These are phyloP conservation scores for Helenozyma baotianmanensis DNA, from an alignment of 805 yeast genomes.

Conservation along the genomic window DNA sequence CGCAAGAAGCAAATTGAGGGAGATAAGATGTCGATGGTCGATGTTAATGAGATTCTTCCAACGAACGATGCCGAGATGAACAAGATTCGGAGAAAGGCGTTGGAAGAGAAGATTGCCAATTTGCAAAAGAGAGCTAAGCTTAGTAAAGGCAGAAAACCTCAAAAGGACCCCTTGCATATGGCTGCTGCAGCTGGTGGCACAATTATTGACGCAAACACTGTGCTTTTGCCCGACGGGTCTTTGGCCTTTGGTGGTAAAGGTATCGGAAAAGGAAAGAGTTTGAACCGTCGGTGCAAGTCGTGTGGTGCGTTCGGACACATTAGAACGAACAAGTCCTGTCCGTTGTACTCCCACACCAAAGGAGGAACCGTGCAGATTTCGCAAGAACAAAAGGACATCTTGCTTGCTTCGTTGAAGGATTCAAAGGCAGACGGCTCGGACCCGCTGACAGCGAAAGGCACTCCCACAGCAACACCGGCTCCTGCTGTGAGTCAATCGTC, in stretches of 20 bases:
- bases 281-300: slow-evolving; percentile 82
- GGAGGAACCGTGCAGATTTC: slow-evolving; percentile 24
- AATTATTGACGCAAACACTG: slow-evolving; percentile 40
- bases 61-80: slow-evolving; percentile 84
- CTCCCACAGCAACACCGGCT: too few relatives aligned
- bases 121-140: slow-evolving; percentile 67
- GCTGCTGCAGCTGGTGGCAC: slow-evolving; percentile 43
- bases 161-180: slow-evolving; percentile 31
- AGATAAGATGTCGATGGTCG: slow-evolving; percentile 48
- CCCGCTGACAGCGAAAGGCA: too few relatives aligned
- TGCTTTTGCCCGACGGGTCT: slow-evolving; percentile 40
- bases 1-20: slow-evolving; percentile 65
- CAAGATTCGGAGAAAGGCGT: slow-evolving; percentile 65
- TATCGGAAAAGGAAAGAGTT: slow-evolving; percentile 66
- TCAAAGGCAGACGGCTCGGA: too few relatives aligned
- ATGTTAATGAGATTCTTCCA: slow-evolving; percentile 67
- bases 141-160: slow-evolving; percentile 37
- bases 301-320: slow-evolving; percentile 97
- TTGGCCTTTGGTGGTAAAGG: slow-evolving; percentile 58
- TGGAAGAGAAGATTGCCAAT: slow-evolving; percentile 80
- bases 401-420: slow-evolving; percentile 14
- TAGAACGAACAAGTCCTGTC: slow-evolving; percentile 87
- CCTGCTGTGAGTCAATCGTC: too few relatives aligned
- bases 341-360: slow-evolving; percentile 54
- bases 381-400: slow-evolving; percentile 16